Conservation (phyloP, 2,329 filamentous ascomycete genomes). For the Talaromyces sp. region DNA sequence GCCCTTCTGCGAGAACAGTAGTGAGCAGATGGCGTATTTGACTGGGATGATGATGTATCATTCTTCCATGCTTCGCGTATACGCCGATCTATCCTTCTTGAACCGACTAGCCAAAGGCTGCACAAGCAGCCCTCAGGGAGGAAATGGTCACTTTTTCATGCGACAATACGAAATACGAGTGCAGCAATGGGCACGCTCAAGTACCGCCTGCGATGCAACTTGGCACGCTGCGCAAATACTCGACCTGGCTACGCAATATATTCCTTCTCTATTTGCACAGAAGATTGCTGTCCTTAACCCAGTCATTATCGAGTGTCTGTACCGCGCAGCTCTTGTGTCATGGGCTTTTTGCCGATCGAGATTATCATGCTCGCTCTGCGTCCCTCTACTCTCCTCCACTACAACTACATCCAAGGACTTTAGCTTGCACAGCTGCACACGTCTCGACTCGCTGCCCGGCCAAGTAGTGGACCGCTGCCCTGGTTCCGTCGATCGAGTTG, state of each 20-base stretch:
- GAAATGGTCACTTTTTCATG: not conserved
- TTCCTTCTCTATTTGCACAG: not conserved
- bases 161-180: not conserved
- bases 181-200: not conserved
- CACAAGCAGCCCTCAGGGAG: not conserved
- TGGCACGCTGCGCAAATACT: not conserved
- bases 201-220: not conserved
- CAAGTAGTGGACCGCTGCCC: not conserved
- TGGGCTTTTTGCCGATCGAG: not conserved
- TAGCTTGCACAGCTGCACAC: not conserved
- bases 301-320: not conserved
- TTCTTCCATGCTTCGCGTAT: not conserved
- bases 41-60: not conserved
- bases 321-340: not conserved
- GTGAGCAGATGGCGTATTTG: not conserved
- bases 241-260: not conserved
- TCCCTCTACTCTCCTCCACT: not conserved
- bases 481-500: not conserved
- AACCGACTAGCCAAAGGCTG: not conserved
- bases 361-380: not conserved
- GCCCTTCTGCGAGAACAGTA: not conserved
- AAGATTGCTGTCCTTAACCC: not conserved
- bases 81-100: not conserved
- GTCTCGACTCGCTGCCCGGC: not conserved
- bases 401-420: not conserved